phyloP scores from a whole-genome alignment of 2,329 filamentous ascomycete genomes.

The Ceratocystis smalleyi region DNA sequence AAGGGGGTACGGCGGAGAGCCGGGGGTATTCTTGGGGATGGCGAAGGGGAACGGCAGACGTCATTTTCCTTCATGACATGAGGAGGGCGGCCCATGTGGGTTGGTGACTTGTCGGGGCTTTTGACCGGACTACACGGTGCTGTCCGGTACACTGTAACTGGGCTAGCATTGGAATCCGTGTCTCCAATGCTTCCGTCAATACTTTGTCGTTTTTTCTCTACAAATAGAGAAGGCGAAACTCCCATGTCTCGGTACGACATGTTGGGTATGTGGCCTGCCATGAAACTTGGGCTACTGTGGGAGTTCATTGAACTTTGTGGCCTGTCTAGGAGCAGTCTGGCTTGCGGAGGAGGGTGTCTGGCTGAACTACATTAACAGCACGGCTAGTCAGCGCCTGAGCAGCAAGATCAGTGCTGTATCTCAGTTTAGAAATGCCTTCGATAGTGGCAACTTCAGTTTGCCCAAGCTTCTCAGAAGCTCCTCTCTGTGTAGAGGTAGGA shows the following conservation, averaged over 20 bases:
- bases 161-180: conserved; percentile 8
- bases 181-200: conserved; percentile 3
- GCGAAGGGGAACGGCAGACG: conserved; percentile 1
- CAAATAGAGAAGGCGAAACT: conserved; percentile 6
- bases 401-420: background rate
- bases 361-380: background rate
- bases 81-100: background rate
- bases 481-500: background rate
- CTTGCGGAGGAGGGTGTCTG: background rate
- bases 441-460: background rate
- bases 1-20: conserved; percentile 4
- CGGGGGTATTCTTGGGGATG: conserved; percentile 7
- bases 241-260: conserved; percentile 3
- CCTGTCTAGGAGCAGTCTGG: background rate
- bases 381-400: background rate
- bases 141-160: conserved; percentile 7
- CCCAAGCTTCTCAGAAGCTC: background rate
- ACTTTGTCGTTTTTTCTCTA: conserved; percentile 12
- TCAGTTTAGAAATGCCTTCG: background rate
- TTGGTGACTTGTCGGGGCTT: background rate
- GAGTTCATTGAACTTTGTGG: background rate
- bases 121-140: conserved; percentile 14
- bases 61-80: background rate
- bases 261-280: background rate
- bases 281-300: background rate